Evolutionary conservation across 139 green algal genomes (phyloP), one percentile per base, ranked within the genome.

Genomic region (Pleodorina starrii): DNA sequence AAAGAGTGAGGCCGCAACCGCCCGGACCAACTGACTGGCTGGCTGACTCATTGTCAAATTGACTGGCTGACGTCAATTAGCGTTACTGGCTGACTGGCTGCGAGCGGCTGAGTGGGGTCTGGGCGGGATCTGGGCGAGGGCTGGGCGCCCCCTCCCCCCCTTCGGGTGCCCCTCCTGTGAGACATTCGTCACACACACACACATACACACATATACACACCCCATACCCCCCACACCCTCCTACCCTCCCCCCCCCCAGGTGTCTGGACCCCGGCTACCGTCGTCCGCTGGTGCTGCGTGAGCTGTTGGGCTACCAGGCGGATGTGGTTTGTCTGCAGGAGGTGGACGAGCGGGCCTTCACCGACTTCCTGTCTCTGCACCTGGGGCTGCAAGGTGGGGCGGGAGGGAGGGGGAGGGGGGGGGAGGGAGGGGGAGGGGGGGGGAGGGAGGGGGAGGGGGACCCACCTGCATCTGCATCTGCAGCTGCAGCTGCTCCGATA

Each of bases 331-430:
- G 86, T 48, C 69, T 95, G 63, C 96, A 99, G 91, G 97, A 99
- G 86, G 95, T 99, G 38, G 97, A 99, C 80, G 93, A 96, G 75
- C 95, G 93, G 84, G 91, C 92, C 46, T 98, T 97, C 82, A 57
- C 54, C 0, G 79, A 90, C 5, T 96, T 92, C 86, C 93, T 96
- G n/a, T 57, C 76, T 48, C 95, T 94, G 9, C 92, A 95, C 66
- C 63, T 97, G 80, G 36, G 17, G 1, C 57, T 59, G 42, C 72
- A 71, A 0, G 90, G 92, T 91, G 74, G 46, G 85, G 38, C 32
- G 7, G 35, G 36, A 42, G 43, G n/a, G 40, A 38, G 71, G 1
- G 38, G 71, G 38, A 50, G 71, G 71, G 5, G 7, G 66, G 66
- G 66, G 32, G 29, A 42, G 66, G 32, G 6, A 7, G 38, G 1